Base-by-base conservation (phyloP, 768 basidiomycete genomes). In the Cytidiella melzeri region DNA sequence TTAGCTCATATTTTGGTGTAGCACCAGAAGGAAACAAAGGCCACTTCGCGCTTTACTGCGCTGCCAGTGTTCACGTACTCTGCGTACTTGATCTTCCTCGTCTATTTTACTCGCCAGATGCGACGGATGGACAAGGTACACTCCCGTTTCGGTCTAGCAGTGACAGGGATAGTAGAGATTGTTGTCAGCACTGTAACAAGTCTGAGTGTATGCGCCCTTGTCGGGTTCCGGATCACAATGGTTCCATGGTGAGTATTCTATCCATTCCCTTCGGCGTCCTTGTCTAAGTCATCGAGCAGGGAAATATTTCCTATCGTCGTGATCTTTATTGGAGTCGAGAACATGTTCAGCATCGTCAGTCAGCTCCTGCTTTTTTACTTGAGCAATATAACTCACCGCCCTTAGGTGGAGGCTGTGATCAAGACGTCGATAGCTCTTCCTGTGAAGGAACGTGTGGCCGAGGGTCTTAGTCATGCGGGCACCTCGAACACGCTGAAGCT, bases 291-390 rank as follows among this genome's bases (percentile, higher is more conserved):
- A 5, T 40, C 41, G 39, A 30, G 9, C 50, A 91, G 89, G 89
- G 84, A 88, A 62, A 68, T 95, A 37, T 73, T 99, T 45, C 94
- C 94, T 1, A 87, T 97, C 50, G 87, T 96, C 30, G 92, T 99
- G 44, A 80, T 93, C 5, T 94, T 98, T 56, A 87, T 95, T 12
- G 95, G 95, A 2, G 88, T 92, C 2, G 95, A 98, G 69, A 98
- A 97, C 59, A 97, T 98, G 94, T 90, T 92, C 63, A 87, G 84
- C 59, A 72, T 99, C 63, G 92, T 92, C 64, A 54, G 83, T 66
- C 28, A 6, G 18, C 18, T 36, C 18, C 28, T 34, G 7, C 30
- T 15, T 34, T 34, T 15, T 34, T 34, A 34, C 30, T 15, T 34
- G 30, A 15, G 15, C 60, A 45, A 58, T n/a, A n/a, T n/a, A 15